These are phyloP conservation scores for Penicillium italicum DNA, from an alignment of 2,329 filamentous ascomycete genomes.

Conservation along the genomic window DNA sequence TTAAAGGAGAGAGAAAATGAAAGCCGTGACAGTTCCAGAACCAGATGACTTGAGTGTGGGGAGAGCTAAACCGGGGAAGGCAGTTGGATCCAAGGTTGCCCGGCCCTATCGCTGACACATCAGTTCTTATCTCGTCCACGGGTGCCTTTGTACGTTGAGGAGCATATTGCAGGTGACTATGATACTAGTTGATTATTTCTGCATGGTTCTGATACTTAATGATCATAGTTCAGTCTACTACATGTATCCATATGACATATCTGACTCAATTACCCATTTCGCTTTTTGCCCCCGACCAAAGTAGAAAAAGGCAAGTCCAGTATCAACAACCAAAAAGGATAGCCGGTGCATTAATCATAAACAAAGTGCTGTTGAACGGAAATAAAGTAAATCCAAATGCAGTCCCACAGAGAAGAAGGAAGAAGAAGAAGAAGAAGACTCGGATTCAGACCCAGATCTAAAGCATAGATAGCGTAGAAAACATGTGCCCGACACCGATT, in stretches of 20 bases:
- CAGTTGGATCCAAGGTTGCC: conserved; percentile 14
- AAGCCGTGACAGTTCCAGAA: neutral
- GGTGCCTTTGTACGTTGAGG: no score
- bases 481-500: conserved; percentile 2
- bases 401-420: neutral
- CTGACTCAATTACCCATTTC: neutral
- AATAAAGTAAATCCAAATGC: neutral
- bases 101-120: conserved; percentile 10
- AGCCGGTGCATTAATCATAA: neutral
- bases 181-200: neutral
- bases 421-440: neutral
- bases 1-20: neutral
- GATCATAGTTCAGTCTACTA: neutral
- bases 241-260: neutral
- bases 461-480: conserved; percentile 1
- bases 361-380: neutral
- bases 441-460: neutral
- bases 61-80: conserved; percentile 20
- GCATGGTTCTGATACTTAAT: neutral
- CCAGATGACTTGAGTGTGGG: conserved; percentile 7
- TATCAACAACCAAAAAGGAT: conserved; percentile 2
- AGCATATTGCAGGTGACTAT: neutral
- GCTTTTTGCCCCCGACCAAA: neutral
- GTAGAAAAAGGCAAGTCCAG: neutral
- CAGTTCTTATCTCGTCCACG: conserved; percentile 9